Percentiles rank a stretch among this genome's conserved stretches.
Conservation (phyloP, 2,329 filamentous ascomycete genomes). For the Xylariaceae sp. region DNA sequence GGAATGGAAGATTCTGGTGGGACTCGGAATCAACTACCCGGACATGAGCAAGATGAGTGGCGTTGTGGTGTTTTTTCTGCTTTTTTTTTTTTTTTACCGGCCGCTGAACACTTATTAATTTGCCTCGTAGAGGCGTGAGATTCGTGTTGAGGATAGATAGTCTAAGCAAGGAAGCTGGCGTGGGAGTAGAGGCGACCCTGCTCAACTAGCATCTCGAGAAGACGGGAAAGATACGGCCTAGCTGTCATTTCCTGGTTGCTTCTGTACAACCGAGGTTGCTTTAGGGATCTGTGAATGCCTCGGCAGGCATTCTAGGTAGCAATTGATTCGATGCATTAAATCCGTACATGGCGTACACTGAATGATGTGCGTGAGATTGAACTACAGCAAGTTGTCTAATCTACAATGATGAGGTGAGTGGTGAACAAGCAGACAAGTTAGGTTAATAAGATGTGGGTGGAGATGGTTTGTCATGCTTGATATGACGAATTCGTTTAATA, state of each 20-base stretch:
- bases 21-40: neutral
- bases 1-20: slow-evolving; percentile 15
- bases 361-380: neutral
- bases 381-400: neutral
- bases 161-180: slow-evolving; percentile 4
- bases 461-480: slow-evolving; percentile 16
- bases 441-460: slow-evolving; percentile 3
- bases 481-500: slow-evolving; percentile 7
- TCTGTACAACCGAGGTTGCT: neutral
- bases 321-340: neutral
- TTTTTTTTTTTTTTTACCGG: neutral
- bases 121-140: slow-evolving; percentile 3
- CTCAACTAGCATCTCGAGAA: neutral
- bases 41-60: slow-evolving; percentile 8
- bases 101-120: slow-evolving; percentile 4
- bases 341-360: neutral
- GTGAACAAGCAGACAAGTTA: neutral
- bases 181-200: neutral
- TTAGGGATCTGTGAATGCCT: neutral
- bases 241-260: neutral
- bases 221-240: neutral
- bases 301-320: neutral
- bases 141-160: slow-evolving; percentile 1
- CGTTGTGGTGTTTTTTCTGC: slow-evolving; percentile 7
- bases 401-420: neutral